Evolutionary conservation across 257 asterid genomes (phyloP), one percentile per base, ranked within the genome.

Genomic region (Fraxinus pennsylvanica): DNA sequence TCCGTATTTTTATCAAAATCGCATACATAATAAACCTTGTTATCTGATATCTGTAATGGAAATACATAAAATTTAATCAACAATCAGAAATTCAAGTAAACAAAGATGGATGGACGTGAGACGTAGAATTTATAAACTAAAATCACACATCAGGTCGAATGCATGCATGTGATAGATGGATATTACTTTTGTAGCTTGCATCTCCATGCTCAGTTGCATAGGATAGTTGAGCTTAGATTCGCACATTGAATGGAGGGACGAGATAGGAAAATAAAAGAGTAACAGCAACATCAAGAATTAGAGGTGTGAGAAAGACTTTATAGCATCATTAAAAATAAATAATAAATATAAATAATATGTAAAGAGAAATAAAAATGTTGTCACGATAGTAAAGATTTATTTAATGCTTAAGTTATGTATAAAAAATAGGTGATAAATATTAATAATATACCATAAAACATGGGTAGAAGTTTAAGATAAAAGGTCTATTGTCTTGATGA

Each of bases 1-100:
- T 68, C 68, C 0, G 15, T 19, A 12, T n/a, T 68, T 75, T 61
- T 25, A 22, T 38, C 45, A 65, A 27, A 72, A 41, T 14, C 5
- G 45, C n/a, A 22, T 13, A 0, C 71, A 36, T 14, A 57, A n/a
- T 32, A 30, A 10, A 30, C 32, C 36, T 68, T 50, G 68, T 15
- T 7, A 68, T 22, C 3, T 57, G 25, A 17, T 29, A 15, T 15
- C 21, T 17, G 61, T n/a, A 69, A 41, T 52, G 27, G n/a, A 33
- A 77, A 38, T 36, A 25, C 2, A 25, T n/a, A 52, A 35, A 50
- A 33, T 39, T 77, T 68, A 77, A 35, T 32, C 29, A 69, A 35
- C 76, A 45, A 74, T 70, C 41, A 70, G 71, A 57, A 59, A 59
- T 52, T 36, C 76, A 54, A 13, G 75, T 27, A 77, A 54, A 30